phyloP scores from a whole-genome alignment of 768 basidiomycete genomes.

The Arthromyces matolae region DNA sequence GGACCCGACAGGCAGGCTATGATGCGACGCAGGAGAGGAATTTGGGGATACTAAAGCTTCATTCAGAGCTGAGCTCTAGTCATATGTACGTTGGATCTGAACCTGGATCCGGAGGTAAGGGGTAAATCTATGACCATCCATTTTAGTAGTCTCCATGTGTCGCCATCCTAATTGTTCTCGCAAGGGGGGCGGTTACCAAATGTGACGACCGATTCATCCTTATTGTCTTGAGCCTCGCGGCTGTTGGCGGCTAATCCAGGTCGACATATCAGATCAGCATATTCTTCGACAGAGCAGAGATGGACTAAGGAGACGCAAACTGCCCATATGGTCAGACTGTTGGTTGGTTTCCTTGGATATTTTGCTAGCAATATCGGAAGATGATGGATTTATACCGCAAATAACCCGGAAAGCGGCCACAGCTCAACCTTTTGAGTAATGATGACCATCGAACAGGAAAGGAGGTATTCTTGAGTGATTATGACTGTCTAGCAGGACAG shows the following conservation, averaged over 20 bases:
- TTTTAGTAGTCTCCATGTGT: constrained; percentile 13
- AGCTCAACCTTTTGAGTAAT: no score
- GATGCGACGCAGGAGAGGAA: constrained; percentile 16
- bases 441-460: no score
- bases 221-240: constrained; percentile 39
- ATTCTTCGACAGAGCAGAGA: not conserved
- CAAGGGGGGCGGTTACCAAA: constrained; percentile 23
- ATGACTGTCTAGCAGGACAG: no score
- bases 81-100: constrained; percentile 16
- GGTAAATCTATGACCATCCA: constrained; percentile 6
- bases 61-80: constrained; percentile 1
- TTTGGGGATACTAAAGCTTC: constrained; percentile 17
- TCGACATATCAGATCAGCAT: constrained; percentile 14
- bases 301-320: not conserved
- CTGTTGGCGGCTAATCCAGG: constrained; percentile 9
- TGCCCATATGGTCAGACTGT: not conserved
- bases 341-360: no score
- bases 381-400: no score
- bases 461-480: no score
- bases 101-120: constrained; percentile 18
- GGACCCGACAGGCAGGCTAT: constrained; percentile 24
- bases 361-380: no score
- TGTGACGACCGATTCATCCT: constrained; percentile 24
- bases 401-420: not conserved
- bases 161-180: constrained; percentile 36